Evolutionary conservation across 257 asterid species (phyloP), one percentile per base, ranked within the genome.

Genomic region (Penstemon barbatus): DNA sequence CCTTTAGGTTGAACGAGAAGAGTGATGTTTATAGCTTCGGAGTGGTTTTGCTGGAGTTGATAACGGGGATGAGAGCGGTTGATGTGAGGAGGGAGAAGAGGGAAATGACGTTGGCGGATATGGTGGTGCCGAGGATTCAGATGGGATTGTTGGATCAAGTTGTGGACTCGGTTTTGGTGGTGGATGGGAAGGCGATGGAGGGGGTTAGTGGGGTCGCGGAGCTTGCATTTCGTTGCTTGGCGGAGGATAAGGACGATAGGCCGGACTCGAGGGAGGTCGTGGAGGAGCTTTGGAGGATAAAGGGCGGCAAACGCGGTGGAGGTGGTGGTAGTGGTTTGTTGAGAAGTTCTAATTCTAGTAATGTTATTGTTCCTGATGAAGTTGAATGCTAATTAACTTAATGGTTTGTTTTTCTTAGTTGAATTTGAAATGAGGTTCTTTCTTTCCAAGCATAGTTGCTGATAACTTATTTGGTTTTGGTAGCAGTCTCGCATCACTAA

Each of bases 1-100:
- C 98, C 0, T 93, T 88, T 57, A 66, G 89, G 75, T 65, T 93
- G 78, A 93, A 91, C 38, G 98, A 93, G 75, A 90, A 93, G 84
- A 93, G 98, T 43, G 98, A 93, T 61, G 77, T 93, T 5, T 93
- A 93, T 71, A 93, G 98, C 73, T 90, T 93, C 1, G 98, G 98
- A 4, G 98, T 93, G 0, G 96, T 93, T 63, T 43, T 93, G 45
- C 58, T 93, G 50, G 99, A 93, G 57, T 58, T 93, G 81, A 81
- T 93, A 54, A 90, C 99, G 6, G 97, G 99, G 45, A 83, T 88
- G 95, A 83, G 81, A 55, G 96, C 97, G 0, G 99, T 93, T 12
- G 99, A 90, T 49, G 88, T 81, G n/a, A 84, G 3, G 40, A 63
- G 99, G 79, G 99, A 87, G 78, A 87, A 84, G 80, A 75, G 95